A percentile compares a stretch with the other conserved stretches of the same genome.
Evolutionary conservation across 169 alveolate species (phyloP).

Genomic region (Babesia gibsoni): DNA sequence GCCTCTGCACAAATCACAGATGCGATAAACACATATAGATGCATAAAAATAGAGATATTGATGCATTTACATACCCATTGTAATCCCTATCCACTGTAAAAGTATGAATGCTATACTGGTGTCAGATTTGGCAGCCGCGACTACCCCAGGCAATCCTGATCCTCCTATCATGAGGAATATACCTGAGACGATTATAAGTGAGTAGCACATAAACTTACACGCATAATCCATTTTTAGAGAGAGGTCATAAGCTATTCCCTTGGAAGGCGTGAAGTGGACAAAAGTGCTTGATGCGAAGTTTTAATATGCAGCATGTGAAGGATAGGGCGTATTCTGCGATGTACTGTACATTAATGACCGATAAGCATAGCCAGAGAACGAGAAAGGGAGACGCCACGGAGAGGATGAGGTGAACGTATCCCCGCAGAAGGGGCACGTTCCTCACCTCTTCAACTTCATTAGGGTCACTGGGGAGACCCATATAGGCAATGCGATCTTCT

Average conservation of each 20-base stretch:
- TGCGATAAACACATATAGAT: too few relatives aligned
- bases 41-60: too few relatives aligned
- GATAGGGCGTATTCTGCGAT: conserved; percentile 18
- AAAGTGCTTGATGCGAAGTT: conserved; percentile 57
- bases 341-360: conserved; percentile 8
- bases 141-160: conserved; percentile 58
- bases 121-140: conserved; percentile 38
- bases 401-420: conserved; percentile 67
- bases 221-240: conserved; percentile 64
- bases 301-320: conserved; percentile 43
- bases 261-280: conserved; percentile 46
- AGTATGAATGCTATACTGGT: conserved; percentile 21
- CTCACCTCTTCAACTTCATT: conserved; percentile 47
- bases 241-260: conserved; percentile 21
- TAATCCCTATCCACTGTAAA: conserved; percentile 55
- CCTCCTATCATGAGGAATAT: conserved; percentile 77
- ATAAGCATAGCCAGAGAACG: conserved; percentile 28
- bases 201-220: conserved; percentile 18
- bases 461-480: neutral
- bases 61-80: conserved; percentile 58
- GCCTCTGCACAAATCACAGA: too few relatives aligned
- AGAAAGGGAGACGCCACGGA: conserved; percentile 63
- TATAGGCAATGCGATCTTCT: neutral
- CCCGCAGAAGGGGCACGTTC: conserved; percentile 61
- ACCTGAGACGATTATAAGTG: conserved; percentile 48